These are phyloP conservation scores for Hypsizygus ulmarius DNA, from an alignment of 1,284 basidiomycete genomes.

Conservation along the genomic window DNA sequence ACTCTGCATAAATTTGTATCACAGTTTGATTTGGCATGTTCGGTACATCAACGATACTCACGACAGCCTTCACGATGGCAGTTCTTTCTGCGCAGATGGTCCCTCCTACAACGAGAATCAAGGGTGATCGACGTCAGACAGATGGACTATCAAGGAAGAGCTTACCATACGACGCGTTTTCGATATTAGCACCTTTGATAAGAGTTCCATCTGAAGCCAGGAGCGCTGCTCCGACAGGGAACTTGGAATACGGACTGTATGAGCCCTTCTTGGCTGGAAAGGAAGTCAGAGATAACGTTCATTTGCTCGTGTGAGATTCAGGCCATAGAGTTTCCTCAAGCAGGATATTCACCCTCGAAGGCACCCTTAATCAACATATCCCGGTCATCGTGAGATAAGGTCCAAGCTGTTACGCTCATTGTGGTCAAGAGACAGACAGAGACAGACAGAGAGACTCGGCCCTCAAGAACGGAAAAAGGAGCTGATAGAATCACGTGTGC, in stretches of 20 bases:
- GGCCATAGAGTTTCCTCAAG: background rate
- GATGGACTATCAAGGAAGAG: background rate
- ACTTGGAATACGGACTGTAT: conserved; percentile 81
- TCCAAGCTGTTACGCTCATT: too few species aligned
- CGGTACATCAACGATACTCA: conserved; percentile 38
- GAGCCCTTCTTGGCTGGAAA: conserved; percentile 41
- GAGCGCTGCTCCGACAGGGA: conserved; percentile 86
- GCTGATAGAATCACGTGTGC: too few species aligned
- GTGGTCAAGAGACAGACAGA: conserved; percentile 3
- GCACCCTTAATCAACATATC: conserved; percentile 5
- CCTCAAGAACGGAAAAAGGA: too few species aligned
- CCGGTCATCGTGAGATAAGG: conserved; percentile 4
- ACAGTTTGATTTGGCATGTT: conserved; percentile 6
- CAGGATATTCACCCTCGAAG: conserved; percentile 1
- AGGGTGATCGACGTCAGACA: conserved; percentile 4
- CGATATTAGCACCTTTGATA: conserved; percentile 83
- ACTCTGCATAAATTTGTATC: conserved; percentile 50
- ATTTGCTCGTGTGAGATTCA: background rate
- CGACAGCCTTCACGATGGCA: conserved; percentile 83
- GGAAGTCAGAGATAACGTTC: too few species aligned
- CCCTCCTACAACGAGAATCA: conserved; percentile 44
- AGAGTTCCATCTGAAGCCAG: conserved; percentile 68
- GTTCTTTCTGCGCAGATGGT: conserved; percentile 89
- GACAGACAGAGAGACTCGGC: too few species aligned
- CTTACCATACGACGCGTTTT: conserved; percentile 87